Base-by-base conservation (phyloP, 345 rosid genomes). In the Populus ilicifolia region DNA sequence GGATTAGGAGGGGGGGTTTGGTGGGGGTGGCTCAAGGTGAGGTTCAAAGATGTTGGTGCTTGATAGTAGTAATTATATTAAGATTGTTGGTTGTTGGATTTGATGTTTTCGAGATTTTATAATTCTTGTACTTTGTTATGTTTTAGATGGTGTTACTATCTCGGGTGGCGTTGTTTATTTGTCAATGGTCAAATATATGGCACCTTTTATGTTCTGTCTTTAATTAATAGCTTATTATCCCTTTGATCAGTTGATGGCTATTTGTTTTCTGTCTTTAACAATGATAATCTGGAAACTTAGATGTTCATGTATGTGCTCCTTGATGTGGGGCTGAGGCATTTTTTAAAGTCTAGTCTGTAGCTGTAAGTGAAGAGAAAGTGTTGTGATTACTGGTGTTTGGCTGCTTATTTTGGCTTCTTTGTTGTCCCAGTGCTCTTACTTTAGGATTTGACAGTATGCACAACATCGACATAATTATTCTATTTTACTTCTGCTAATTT, bases 1-100 rank as follows among this genome's bases (percentile, higher is more conserved):
- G 5, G 85, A 78, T n/a, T 82, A 59, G 62, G 48, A 73, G 8
- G 29, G 33, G 38, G 30, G 11, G 20, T 1, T 44, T 11, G 20
- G 75, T 18, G 1, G 50, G 5, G 62, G 56, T 12, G 35, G 8
- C 35, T 23, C 44, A n/a, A 71, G 75, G 79, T 70, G 64, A 69
- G 73, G 50, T 59, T 73, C 39, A 61, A 56, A 69, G 25, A n/a
- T 21, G 29, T 13, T 59, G 6, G n/a, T 61, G 25, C 8, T 71
- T 36, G 17, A 25, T 65, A 7, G 14, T 14, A 11, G 52, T 17
- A 18, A 30, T 65, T 17, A 33, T 29, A 65, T 65, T 35, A 33
- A 29, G 69, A 35, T 27, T 65, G 41, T 65, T 59, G 16, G 39
- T 65, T 14, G 5, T 65, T 27, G 69, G 36, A 61, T 61, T 13